Conservation (phyloP, 2,329 filamentous ascomycete genomes). For the Phialophora verrucosa region DNA sequence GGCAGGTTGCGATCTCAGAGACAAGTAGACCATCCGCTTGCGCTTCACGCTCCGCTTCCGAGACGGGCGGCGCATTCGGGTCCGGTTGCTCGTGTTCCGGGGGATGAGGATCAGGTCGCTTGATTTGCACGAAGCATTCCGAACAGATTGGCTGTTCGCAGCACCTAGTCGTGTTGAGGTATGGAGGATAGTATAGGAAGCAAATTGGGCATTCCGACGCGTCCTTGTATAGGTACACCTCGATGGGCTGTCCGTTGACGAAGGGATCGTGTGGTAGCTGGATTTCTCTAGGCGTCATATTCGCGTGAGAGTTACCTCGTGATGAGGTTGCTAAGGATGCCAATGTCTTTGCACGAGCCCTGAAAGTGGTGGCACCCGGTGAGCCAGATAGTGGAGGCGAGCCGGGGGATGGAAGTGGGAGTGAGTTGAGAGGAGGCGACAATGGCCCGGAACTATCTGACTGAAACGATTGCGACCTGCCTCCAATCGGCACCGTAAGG, state of each 20-base stretch:
- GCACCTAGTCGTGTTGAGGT: slow-evolving; percentile 90
- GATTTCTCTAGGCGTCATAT: slow-evolving; percentile 78
- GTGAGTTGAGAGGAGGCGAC: slow-evolving; percentile 66
- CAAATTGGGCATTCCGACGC: slow-evolving; percentile 92
- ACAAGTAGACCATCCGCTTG: slow-evolving; percentile 69
- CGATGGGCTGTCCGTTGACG: slow-evolving; percentile 91
- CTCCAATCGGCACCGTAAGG: slow-evolving; percentile 78
- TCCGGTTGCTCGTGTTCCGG: slow-evolving; percentile 71
- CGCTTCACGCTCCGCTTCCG: slow-evolving; percentile 46
- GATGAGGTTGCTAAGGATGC: slow-evolving; percentile 80
- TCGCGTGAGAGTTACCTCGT: slow-evolving; percentile 72
- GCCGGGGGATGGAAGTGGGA: slow-evolving; percentile 64
- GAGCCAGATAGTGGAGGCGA: slow-evolving; percentile 60
- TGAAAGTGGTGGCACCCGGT: slow-evolving; percentile 66
- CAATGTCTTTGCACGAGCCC: slow-evolving; percentile 85
- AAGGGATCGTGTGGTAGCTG: slow-evolving; percentile 79
- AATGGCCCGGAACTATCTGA: slow-evolving; percentile 70
- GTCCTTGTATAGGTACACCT: slow-evolving; percentile 92
- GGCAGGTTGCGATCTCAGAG: slow-evolving; percentile 89
- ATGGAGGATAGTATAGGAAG: slow-evolving; percentile 93
- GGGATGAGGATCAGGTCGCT: slow-evolving; percentile 86
- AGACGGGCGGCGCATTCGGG: slow-evolving; percentile 45
- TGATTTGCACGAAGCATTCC: slow-evolving; percentile 99
- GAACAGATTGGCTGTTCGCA: slow-evolving; percentile 97
- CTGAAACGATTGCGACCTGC: slow-evolving; percentile 76